Evolutionary conservation across 768 basidiomycete genomes (phyloP).

Genomic region (Collybiopsis luxurians): DNA sequence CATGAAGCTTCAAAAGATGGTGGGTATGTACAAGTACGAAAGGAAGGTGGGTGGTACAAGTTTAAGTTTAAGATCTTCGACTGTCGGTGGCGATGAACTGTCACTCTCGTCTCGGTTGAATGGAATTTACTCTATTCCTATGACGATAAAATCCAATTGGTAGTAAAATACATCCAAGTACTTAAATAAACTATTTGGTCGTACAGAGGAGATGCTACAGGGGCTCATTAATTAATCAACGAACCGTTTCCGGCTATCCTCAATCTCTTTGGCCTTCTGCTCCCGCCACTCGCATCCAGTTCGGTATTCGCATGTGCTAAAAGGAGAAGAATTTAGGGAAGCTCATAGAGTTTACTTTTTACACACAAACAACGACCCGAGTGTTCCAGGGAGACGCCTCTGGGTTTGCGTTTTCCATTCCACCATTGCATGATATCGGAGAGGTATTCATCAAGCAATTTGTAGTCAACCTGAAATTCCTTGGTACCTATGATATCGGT

Average conservation of each 20-base stretch:
- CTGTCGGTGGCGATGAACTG: no score
- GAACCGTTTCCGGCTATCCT: neutral
- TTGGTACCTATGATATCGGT: constrained; percentile 63
- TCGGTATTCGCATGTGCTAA: constrained; percentile 70
- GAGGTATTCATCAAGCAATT: constrained; percentile 52
- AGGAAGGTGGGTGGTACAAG: neutral
- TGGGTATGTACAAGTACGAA: neutral
- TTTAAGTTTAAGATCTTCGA: no score
- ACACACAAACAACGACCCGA: constrained; percentile 68
- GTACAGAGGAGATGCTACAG: no score
- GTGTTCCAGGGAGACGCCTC: constrained; percentile 65
- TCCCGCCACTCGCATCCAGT: constrained; percentile 82
- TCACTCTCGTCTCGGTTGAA: no score
- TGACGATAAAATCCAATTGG: no score
- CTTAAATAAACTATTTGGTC: no score
- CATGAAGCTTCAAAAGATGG: neutral
- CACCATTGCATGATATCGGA: constrained; percentile 66
- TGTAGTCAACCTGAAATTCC: constrained; percentile 52
- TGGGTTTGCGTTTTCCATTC: constrained; percentile 63
- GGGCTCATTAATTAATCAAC: no score
- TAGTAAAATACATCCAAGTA: no score
- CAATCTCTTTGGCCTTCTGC: constrained; percentile 40
- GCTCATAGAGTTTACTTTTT: no score
- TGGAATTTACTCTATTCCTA: no score
- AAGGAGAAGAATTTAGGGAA: neutral